Conservation (phyloP, 345 rosid species). For the Linum usitatissimum region DNA sequence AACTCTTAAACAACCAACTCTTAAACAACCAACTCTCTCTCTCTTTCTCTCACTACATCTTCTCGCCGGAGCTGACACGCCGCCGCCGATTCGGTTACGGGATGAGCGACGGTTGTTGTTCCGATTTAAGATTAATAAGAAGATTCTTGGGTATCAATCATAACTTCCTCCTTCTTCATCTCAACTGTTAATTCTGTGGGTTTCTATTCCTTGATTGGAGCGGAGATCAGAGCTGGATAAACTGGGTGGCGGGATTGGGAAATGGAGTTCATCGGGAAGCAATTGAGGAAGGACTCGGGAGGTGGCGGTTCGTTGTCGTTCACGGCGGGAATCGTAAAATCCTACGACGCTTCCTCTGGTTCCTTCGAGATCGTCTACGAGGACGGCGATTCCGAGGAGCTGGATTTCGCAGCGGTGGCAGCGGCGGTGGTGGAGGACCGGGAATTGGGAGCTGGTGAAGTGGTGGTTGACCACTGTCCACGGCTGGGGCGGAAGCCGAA, state of each 20-base stretch:
- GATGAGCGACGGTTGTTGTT: neutral
- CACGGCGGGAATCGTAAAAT: conserved; percentile 46
- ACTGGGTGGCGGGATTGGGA: neutral
- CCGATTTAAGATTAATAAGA: neutral
- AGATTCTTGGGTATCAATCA: neutral
- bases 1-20: neutral
- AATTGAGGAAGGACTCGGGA: conserved; percentile 40
- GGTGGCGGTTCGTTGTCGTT: neutral
- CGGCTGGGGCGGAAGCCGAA: conserved; percentile 32
- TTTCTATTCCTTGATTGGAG: neutral
- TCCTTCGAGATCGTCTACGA: conserved; percentile 48
- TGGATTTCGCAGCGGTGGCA: conserved; percentile 34
- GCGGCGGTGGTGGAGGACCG: conserved; percentile 18
- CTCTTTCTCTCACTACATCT: conserved; percentile 9
- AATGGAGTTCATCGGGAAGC: conserved; percentile 65
- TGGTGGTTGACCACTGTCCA: conserved; percentile 14
- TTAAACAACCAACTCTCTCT: too few relatives aligned
- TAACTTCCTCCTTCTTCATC: neutral
- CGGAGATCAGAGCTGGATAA: neutral
- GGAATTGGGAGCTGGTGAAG: conserved; percentile 12
- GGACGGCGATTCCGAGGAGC: conserved; percentile 57
- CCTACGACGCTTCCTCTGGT: conserved; percentile 47
- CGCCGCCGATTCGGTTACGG: neutral
- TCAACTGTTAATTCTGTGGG: neutral
- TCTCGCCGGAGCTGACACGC: neutral